Base-by-base conservation (phyloP, 192 early-diverging fungal species). In the Coemansia sp. region DNA sequence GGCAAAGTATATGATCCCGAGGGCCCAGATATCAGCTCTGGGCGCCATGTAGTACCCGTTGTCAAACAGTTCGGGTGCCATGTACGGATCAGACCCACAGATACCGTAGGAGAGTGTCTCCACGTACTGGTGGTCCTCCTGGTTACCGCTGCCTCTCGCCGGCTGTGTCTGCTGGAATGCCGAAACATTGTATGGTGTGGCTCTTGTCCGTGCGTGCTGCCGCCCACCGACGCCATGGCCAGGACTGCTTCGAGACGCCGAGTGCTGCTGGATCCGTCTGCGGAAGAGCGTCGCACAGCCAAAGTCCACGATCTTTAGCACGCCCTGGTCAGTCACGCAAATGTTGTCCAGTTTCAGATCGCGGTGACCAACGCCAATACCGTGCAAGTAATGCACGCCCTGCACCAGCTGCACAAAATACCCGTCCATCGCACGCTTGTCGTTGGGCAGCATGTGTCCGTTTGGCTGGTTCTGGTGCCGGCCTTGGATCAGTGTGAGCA, bases 271-370 rank as follows among this genome's bases (percentile, higher is more conserved):
- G 1, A 60, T 40, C 19, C 65, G 72, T 8, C 78, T 62, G 18
- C 78, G 67, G 48, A 76, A 85, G 71, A 82, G 56, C 68, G 80
- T 69, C 12, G 74, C 54, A 66, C 76, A 67, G 39, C 94, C 94
- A 83, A 97, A 98, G 71, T 98, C 95, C 55, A 89, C 90, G 21
- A 97, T 80, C 82, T 95, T 96, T 66, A 91, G 79, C 13, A 80
- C 77, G n/a, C 79, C 82, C 16, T 87, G 62, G 46, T 83, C 84
- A 62, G 87, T 88, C 42, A 93, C 78, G 37, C 96, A 81, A 22
- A 96, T 84, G 76, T 98, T 98, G 69, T 98, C 96, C 10, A 92
- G 87, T 76, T 98, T 98, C 64, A 98, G 82, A 69, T 98, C 96
- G 13, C 92, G 88, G 73, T 98, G 96, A 3, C 86, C 87, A 52